Conservation (phyloP, 345 rosid genomes). For the Abelmoschus esculentus region DNA sequence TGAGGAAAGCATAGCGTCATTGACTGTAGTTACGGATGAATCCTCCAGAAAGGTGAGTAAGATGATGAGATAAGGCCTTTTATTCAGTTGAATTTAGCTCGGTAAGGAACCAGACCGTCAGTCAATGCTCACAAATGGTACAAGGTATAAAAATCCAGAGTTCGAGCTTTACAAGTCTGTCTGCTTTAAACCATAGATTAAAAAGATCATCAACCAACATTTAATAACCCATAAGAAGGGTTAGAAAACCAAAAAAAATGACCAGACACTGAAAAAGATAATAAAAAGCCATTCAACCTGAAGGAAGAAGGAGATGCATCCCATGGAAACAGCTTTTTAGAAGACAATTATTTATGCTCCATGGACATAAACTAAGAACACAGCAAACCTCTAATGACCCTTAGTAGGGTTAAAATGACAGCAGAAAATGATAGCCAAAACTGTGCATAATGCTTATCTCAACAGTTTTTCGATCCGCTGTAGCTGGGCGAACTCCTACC, state of each 20-base stretch:
- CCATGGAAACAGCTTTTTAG: slow-evolving; percentile 29
- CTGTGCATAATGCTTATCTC: slow-evolving; percentile 14
- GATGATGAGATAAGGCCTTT: neutral
- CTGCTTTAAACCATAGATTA: slow-evolving; percentile 11
- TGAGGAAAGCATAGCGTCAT: neutral
- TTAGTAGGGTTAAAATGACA: slow-evolving; percentile 5
- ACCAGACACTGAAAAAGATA: neutral
- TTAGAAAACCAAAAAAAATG: neutral
- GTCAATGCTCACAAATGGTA: neutral
- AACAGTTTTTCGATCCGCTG: slow-evolving; percentile 38
- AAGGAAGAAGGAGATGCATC: slow-evolving; percentile 34
- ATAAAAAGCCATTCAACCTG: slow-evolving; percentile 29
- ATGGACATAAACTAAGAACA: slow-evolving; percentile 6
- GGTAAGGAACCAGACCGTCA: neutral
- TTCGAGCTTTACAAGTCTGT: slow-evolving; percentile 18
- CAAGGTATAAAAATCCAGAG: slow-evolving; percentile 14
- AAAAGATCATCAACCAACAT: slow-evolving; percentile 8
- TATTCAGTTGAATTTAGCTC: slow-evolving; percentile 1
- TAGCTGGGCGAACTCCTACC: slow-evolving; percentile 42
- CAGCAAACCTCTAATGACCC: slow-evolving; percentile 16
- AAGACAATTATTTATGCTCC: slow-evolving; percentile 22
- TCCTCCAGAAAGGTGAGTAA: neutral
- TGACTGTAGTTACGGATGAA: neutral
- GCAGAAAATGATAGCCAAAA: neutral
- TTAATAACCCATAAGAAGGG: slow-evolving; percentile 20